Evolutionary conservation across 2,329 filamentous ascomycete species (phyloP), one percentile per base, ranked within the genome.

Genomic region (Beauveria medogensis): DNA sequence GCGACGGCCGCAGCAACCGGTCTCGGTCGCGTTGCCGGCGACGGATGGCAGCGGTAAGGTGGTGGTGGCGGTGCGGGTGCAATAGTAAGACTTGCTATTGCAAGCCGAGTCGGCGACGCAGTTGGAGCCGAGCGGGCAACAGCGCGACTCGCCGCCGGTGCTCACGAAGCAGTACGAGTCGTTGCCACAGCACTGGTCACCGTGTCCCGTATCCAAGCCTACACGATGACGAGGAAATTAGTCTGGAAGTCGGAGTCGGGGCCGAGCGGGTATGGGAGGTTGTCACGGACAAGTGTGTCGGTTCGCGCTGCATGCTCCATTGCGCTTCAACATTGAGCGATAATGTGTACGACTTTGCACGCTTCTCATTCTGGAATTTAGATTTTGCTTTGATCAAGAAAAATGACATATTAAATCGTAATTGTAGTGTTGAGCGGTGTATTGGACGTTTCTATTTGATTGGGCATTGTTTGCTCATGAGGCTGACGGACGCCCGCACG

Each of bases 81-180:
- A 76, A 61, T 69, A 72, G 64, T 69, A 76, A 28, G 67, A 66
- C 18, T 69, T 65, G 44, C 70, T 69, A 41, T 63, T 65, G 68
- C 75, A 77, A n/a, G 63, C 64, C 3, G 73, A 72, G 68, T 77
- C 71, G 62, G 60, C 61, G 63, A 67, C 54, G 70, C 79, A 81
- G 63, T 73, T 68, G 55, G 72, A 75, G 28, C 75, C 75, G 63
- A 77, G 70, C 37, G 71, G 69, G 64, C 79, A 81, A 69, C 79
- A 81, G 55, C 68, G 68, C 5, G 72, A 63, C 4, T 67, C 63
- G 58, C 68, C 69, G 22, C 65, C 64, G 6, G 66, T 64, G 65
- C 74, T 71, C 59, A 80, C 62, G 65, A 78, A 78, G 70, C 79
- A 81, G 68, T 80, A 81, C 48, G 70, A 67, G 18, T 72, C 67